Base-by-base conservation (phyloP, 306 rosid species). In the Cyamopsis tetragonoloba region DNA sequence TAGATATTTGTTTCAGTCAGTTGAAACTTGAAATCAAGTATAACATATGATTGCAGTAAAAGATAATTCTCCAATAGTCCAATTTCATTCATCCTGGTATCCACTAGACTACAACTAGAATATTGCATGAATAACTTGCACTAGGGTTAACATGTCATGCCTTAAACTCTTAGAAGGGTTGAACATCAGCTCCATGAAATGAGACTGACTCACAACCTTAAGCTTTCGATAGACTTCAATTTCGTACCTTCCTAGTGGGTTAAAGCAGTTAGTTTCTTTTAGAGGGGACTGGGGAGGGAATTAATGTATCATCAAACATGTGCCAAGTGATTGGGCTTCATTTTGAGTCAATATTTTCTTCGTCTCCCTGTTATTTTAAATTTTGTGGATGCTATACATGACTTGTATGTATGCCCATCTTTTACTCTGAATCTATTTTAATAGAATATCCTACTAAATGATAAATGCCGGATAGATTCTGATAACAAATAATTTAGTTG, bases 401-500 rank as follows among this genome's bases (percentile, higher is more conserved):
- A 56, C 24, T 56, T 77, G 51, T 59, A 39, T 77, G 51, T 59
- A 39, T 66, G 44, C 10, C 50, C 69, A 34, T 72, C 43, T 50
- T 72, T 56, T 71, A 34, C 39, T 47, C 48, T 13, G 19, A 18
- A 38, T 71, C 11, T 17, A 54, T 64, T 37, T 14, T 27, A 34
- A 53, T 11, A 1, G 15, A 44, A 70, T 56, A 54, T 42, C 59
- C 20, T 9, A 38, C 24, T 48, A 26, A 27, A 66, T n/a, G 12
- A 23, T 20, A 47, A 66, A 41, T 39, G 20, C 2, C 39, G 14
- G 49, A 28, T 9, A 49, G 38, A 12, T 67, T 67, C 50, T 73
- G 60, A 59, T 59, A 49, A n/a, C 62, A 72, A 58, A 59, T 66
- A 44, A 18, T 48, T 27, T 38, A 28, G 23, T 46, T 46, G 38